phyloP scores from a whole-genome alignment of 192 early-diverging fungal species.

The Geosiphon pyriformis region DNA sequence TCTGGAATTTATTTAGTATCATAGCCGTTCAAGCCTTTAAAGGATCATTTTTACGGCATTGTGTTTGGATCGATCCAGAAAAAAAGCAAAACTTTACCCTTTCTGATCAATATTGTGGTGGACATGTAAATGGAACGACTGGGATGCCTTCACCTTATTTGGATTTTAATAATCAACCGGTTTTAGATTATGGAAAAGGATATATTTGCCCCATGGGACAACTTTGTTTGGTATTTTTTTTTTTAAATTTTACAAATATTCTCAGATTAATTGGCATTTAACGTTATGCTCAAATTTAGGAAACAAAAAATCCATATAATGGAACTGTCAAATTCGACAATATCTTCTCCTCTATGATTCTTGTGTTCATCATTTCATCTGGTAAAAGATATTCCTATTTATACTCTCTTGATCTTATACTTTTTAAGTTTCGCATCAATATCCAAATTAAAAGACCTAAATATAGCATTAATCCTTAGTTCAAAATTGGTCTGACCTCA shows the following conservation, averaged over 20 bases:
- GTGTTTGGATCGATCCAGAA: constrained; percentile 39
- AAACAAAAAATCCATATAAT: constrained; percentile 35
- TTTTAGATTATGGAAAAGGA: constrained; percentile 40
- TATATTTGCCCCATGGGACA: constrained; percentile 43
- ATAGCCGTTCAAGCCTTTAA: constrained; percentile 58
- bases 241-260: neutral
- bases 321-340: constrained; percentile 48
- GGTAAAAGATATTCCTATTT: constrained; percentile 31
- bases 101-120: constrained; percentile 33
- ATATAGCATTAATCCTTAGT: constrained; percentile 30
- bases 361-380: constrained; percentile 51
- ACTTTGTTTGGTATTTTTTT: constrained; percentile 37
- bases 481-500: constrained; percentile 57
- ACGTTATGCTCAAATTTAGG: constrained; percentile 17
- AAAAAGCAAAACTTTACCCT: neutral
- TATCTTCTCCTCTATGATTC: constrained; percentile 47
- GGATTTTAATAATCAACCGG: neutral
- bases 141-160: neutral
- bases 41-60: constrained; percentile 49
- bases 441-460: too few species aligned
- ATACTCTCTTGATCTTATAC: too few species aligned
- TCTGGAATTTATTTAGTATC: constrained; percentile 56
- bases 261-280: neutral
- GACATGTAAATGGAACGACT: constrained; percentile 18
- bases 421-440: too few species aligned